phyloP scores from a whole-genome alignment of 169 alveolate species.

The Babesia ovata region DNA sequence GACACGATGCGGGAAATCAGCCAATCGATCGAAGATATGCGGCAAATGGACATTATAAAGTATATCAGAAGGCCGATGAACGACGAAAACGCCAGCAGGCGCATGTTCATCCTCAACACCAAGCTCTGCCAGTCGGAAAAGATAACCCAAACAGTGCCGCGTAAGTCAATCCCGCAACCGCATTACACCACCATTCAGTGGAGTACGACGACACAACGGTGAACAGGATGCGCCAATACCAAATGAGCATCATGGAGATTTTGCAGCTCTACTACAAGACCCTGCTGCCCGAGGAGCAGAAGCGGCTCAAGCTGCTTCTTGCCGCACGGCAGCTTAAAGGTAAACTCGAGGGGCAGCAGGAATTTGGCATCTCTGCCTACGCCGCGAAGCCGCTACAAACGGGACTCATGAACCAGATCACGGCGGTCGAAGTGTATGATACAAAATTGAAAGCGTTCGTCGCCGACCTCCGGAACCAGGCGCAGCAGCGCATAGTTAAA shows the following conservation, averaged over 20 bases:
- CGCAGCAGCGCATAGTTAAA: conserved; percentile 29
- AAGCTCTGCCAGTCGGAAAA: conserved; percentile 67
- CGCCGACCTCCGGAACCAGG: conserved; percentile 51
- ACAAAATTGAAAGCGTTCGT: conserved; percentile 45
- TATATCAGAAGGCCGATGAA: conserved; percentile 6
- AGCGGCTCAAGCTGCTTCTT: conserved; percentile 31
- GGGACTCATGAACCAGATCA: conserved; percentile 65
- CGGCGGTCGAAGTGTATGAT: conserved; percentile 63
- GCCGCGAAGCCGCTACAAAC: conserved; percentile 68
- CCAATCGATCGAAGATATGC: conserved; percentile 3
- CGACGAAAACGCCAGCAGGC: conserved; percentile 37
- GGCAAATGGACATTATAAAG: conserved; percentile 3
- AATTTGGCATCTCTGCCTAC: conserved; percentile 43
- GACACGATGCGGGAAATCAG: conserved; percentile 1
- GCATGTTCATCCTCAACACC: conserved; percentile 67
- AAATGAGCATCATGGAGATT: conserved; percentile 52
- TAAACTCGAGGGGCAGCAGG: conserved; percentile 51
- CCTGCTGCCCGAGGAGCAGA: conserved; percentile 62
- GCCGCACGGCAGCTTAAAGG: conserved; percentile 49
- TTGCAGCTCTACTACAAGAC: conserved; percentile 65
- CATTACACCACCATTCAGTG: conserved; percentile 24
- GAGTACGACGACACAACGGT: conserved; percentile 61
- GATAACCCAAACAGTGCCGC: conserved; percentile 45
- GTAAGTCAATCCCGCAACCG: conserved; percentile 15
- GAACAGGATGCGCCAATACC: conserved; percentile 48